A percentile compares a stretch with the other conserved stretches of the same genome.
Evolutionary conservation across 2,329 filamentous ascomycete genomes (phyloP).

Genomic region (Paecilomyces dactylethromorphus): DNA sequence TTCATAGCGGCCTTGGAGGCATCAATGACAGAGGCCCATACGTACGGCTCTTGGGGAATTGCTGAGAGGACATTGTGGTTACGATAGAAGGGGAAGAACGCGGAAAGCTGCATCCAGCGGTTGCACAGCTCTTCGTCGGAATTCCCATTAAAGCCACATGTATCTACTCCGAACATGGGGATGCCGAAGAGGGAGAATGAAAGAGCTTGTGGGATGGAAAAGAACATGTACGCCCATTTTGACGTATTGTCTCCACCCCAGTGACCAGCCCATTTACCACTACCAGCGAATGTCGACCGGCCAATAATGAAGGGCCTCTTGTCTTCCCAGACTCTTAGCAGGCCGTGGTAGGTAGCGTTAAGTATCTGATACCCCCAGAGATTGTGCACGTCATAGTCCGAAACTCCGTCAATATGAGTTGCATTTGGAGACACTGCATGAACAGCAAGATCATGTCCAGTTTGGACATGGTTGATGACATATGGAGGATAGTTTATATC

Average conservation of each 20-base stretch:
- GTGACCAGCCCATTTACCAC: slow-evolving; percentile 69
- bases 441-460: slow-evolving; percentile 59
- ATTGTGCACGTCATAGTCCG: slow-evolving; percentile 81
- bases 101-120: slow-evolving; percentile 66
- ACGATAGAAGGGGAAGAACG: slow-evolving; percentile 72
- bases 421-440: slow-evolving; percentile 72
- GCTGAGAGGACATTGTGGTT: slow-evolving; percentile 64
- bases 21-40: slow-evolving; percentile 60
- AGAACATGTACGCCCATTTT: slow-evolving; percentile 66
- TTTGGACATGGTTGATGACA: slow-evolving; percentile 63
- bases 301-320: slow-evolving; percentile 81
- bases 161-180: slow-evolving; percentile 69
- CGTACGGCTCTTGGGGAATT: slow-evolving; percentile 63
- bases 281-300: slow-evolving; percentile 72
- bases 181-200: slow-evolving; percentile 69
- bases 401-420: slow-evolving; percentile 63
- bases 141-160: slow-evolving; percentile 65
- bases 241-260: slow-evolving; percentile 75
- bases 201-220: slow-evolving; percentile 70
- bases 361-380: slow-evolving; percentile 69
- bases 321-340: slow-evolving; percentile 56
- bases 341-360: slow-evolving; percentile 67
- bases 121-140: slow-evolving; percentile 63
- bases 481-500: slow-evolving; percentile 71
- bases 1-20: slow-evolving; percentile 61